Conservation (phyloP, 352 stramenopile genomes). For the Globisporangium barbulae region DNA sequence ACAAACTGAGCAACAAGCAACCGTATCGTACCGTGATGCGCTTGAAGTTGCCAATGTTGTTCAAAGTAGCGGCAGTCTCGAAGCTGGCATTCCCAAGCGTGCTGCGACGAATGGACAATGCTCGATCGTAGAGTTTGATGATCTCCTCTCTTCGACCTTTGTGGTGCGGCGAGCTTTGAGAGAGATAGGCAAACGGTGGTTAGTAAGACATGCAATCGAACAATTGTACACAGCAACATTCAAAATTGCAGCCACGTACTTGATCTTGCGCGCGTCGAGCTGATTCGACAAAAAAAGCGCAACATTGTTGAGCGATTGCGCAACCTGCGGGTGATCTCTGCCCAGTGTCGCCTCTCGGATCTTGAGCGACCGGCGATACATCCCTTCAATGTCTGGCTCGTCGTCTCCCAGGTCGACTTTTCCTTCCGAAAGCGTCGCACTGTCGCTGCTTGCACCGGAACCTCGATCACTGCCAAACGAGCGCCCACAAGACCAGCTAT, state of each 20-base stretch:
- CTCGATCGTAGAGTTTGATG: slow-evolving; percentile 56
- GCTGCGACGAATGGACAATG: slow-evolving; percentile 62
- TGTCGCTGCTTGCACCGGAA: slow-evolving; percentile 17
- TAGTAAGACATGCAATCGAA: neutral
- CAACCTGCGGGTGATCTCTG: slow-evolving; percentile 71
- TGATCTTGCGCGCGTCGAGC: slow-evolving; percentile 49
- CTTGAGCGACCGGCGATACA: slow-evolving; percentile 76
- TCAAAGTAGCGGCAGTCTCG: slow-evolving; percentile 74
- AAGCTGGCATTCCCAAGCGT: slow-evolving; percentile 75
- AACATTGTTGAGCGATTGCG: slow-evolving; percentile 80
- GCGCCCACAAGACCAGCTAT: slow-evolving; percentile 1
- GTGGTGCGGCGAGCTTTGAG: slow-evolving; percentile 10
- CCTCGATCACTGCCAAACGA: slow-evolving; percentile 14
- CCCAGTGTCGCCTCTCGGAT: slow-evolving; percentile 69
- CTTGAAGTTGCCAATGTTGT: slow-evolving; percentile 86
- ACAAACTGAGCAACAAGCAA: neutral
- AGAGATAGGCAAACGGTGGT: slow-evolving; percentile 4
- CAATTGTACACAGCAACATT: neutral
- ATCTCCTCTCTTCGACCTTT: slow-evolving; percentile 51
- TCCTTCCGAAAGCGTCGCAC: neutral
- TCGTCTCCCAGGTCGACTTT: slow-evolving; percentile 9
- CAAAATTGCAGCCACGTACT: slow-evolving; percentile 24
- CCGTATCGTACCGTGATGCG: slow-evolving; percentile 42
- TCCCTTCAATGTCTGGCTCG: slow-evolving; percentile 51
- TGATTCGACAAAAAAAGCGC: slow-evolving; percentile 69